Conservation (phyloP, 352 stramenopile genomes). For the Aphanomyces invadans region DNA sequence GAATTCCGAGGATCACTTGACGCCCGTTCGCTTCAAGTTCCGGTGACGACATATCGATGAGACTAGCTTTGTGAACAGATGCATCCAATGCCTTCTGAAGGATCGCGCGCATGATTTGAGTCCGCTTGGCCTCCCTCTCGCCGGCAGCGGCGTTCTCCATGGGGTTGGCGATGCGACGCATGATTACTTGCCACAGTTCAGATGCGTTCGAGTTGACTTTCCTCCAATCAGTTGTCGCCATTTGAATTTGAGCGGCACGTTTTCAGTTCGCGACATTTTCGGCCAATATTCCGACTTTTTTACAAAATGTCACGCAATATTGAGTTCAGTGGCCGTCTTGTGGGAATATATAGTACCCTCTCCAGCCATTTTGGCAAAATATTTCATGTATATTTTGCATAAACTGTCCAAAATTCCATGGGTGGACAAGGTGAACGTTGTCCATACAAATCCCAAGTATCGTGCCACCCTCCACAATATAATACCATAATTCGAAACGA, state of each 20-base stretch:
- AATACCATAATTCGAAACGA: not conserved
- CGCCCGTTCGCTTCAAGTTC: slow-evolving; percentile 5
- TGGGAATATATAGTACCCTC: too few species aligned
- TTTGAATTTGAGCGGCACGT: not conserved
- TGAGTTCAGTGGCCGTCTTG: too few species aligned
- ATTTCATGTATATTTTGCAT: too few species aligned
- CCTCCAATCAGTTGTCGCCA: not conserved
- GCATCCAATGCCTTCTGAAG: slow-evolving; percentile 19
- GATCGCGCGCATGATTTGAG: slow-evolving; percentile 12
- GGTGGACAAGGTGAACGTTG: too few species aligned
- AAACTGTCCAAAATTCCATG: too few species aligned
- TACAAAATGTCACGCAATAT: too few species aligned
- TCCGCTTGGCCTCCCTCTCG: slow-evolving; percentile 14
- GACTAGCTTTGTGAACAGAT: slow-evolving; percentile 15
- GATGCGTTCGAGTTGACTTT: not conserved
- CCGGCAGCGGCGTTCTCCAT: not conserved
- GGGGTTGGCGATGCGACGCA: not conserved
- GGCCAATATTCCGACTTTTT: not conserved
- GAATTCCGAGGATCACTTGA: slow-evolving; percentile 19
- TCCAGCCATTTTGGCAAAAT: too few species aligned
- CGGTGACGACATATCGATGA: slow-evolving; percentile 9
- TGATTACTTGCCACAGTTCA: too few species aligned
- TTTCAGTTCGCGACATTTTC: not conserved
- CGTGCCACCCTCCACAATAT: not conserved
- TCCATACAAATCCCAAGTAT: not conserved